phyloP scores from a whole-genome alignment of 2,329 filamentous ascomycete genomes.

The Cercospora sojina region DNA sequence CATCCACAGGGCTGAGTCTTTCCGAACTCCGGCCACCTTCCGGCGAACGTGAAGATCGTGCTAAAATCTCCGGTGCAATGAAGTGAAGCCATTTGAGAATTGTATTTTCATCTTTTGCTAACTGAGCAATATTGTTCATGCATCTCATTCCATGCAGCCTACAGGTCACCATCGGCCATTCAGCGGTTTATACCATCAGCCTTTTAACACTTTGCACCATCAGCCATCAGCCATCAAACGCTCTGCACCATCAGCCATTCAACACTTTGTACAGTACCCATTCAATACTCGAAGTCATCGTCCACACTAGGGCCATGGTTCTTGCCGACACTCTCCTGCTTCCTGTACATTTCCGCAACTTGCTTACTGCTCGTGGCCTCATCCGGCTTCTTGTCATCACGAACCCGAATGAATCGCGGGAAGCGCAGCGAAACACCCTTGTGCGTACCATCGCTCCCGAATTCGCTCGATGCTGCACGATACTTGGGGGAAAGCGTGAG shows the following conservation, averaged over 20 bases:
- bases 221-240: too few species aligned
- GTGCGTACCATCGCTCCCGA: conserved; percentile 59
- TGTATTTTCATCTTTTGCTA: background rate
- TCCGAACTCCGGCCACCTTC: background rate
- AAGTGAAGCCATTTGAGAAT: background rate
- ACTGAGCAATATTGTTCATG: background rate
- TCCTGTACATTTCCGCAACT: conserved; percentile 95
- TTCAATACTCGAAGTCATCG: conserved; percentile 95
- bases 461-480: conserved; percentile 81
- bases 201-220: too few species aligned
- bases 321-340: conserved; percentile 87
- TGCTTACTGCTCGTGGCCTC: conserved; percentile 80
- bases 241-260: too few species aligned
- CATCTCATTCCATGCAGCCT: background rate
- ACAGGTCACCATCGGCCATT: background rate
- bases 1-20: conserved; percentile 9
- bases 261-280: background rate
- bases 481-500: conserved; percentile 89
- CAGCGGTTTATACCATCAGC: too few species aligned
- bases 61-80: background rate
- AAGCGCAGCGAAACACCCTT: conserved; percentile 87
- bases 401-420: conserved; percentile 83
- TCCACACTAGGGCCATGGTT: conserved; percentile 83
- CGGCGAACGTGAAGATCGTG: background rate
- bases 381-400: conserved; percentile 95